These are phyloP conservation scores for Boletus speciosus DNA, from an alignment of 768 basidiomycete genomes.

Conservation along the genomic window DNA sequence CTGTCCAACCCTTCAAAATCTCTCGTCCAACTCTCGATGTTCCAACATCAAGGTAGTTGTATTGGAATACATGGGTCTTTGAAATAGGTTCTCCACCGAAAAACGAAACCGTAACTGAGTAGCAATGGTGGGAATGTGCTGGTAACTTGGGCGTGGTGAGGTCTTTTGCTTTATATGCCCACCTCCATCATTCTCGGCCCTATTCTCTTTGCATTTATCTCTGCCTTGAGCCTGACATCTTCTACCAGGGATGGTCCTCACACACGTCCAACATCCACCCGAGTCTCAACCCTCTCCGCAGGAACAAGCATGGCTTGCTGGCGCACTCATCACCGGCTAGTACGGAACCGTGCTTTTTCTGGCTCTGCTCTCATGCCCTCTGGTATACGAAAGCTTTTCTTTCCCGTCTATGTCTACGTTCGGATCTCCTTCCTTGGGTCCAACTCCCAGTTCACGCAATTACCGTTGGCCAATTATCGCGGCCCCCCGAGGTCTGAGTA, in stretches of 20 bases:
- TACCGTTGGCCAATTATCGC: constrained; percentile 29
- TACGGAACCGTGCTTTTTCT: constrained; percentile 28
- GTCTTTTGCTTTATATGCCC: too few relatives aligned
- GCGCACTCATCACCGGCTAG: constrained; percentile 22
- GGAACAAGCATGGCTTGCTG: constrained; percentile 30
- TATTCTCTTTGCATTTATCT: too few relatives aligned
- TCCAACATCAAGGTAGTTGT: too few relatives aligned
- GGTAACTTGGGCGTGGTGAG: too few relatives aligned
- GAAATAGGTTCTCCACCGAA: too few relatives aligned
- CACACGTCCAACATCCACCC: constrained; percentile 18
- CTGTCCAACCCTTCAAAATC: too few relatives aligned
- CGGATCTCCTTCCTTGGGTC: constrained; percentile 25
- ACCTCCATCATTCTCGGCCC: not conserved
- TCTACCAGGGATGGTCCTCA: not conserved
- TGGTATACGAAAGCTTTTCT: constrained; percentile 10
- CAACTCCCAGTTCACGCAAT: constrained; percentile 25
- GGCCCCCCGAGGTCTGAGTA: constrained; percentile 26
- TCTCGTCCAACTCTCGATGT: too few relatives aligned
- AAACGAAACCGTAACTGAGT: too few relatives aligned
- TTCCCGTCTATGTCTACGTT: constrained; percentile 19
- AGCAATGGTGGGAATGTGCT: too few relatives aligned
- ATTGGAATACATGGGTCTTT: too few relatives aligned
- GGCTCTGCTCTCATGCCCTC: constrained; percentile 22
- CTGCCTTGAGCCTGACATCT: not conserved
- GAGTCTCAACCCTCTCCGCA: constrained; percentile 15